These are phyloP conservation scores for Torulaspora maleeae DNA, from an alignment of 805 yeast genomes.

Conservation along the genomic window DNA sequence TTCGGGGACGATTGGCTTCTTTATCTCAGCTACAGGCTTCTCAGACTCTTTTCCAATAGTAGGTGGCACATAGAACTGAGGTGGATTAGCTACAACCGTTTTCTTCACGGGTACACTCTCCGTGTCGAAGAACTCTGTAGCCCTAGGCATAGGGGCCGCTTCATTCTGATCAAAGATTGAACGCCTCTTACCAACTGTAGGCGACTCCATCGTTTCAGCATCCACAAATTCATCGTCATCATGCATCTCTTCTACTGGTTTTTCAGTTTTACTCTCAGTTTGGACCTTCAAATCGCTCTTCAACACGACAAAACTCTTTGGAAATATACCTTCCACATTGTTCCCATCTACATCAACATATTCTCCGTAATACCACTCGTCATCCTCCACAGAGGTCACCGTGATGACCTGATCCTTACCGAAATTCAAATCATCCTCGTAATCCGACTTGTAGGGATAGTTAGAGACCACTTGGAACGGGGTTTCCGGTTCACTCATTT, in stretches of 20 bases:
- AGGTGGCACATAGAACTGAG: conserved; percentile 53
- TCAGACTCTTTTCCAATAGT: conserved; percentile 15
- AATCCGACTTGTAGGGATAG: conserved; percentile 63
- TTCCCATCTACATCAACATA: conserved; percentile 44
- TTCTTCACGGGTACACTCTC: conserved; percentile 43
- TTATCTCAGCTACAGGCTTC: conserved; percentile 6
- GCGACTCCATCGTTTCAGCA: conserved; percentile 18
- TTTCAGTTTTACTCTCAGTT: not conserved
- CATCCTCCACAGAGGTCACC: conserved; percentile 80
- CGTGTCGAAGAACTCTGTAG: conserved; percentile 32
- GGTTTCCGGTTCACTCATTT: conserved; percentile 29
- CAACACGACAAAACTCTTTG: conserved; percentile 68
- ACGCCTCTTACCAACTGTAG: conserved; percentile 41
- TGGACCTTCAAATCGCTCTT: not conserved
- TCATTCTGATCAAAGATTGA: conserved; percentile 45
- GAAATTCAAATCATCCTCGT: conserved; percentile 80
- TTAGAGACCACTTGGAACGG: conserved; percentile 71
- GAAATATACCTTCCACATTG: conserved; percentile 70
- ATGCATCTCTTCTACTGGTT: conserved; percentile 5
- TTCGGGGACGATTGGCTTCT: conserved; percentile 23
- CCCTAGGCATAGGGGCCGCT: conserved; percentile 50
- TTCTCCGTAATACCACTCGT: conserved; percentile 83
- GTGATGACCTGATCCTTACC: conserved; percentile 61
- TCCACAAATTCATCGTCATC: conserved; percentile 14
- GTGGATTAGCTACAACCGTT: conserved; percentile 52